Evolutionary conservation across 2,329 filamentous ascomycete genomes (phyloP).

Genomic region (Metarhizium guizhouense): DNA sequence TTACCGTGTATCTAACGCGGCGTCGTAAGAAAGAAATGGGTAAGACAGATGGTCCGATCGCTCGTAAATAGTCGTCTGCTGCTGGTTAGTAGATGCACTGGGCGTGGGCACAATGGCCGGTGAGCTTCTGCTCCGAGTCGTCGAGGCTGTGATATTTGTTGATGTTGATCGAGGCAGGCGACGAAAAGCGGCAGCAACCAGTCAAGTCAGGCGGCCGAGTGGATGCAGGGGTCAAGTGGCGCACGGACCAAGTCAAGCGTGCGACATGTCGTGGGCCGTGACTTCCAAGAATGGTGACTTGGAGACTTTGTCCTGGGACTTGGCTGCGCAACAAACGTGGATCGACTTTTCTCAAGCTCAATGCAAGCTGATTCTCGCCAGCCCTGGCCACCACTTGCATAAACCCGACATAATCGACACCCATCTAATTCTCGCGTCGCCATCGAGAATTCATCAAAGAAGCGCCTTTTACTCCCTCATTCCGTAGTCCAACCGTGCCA

Average conservation of each 20-base stretch:
- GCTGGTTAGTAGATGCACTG: conserved; percentile 21
- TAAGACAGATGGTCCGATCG: neutral
- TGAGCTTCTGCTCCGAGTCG: conserved; percentile 14
- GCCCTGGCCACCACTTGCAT: neutral
- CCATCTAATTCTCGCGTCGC: neutral
- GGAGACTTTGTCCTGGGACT: neutral
- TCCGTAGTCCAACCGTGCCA: neutral
- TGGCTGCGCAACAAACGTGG: neutral
- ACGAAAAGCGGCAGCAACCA: neutral
- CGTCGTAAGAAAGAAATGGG: neutral
- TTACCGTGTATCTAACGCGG: neutral
- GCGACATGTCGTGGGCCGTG: neutral
- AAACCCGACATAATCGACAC: neutral
- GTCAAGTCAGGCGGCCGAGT: neutral
- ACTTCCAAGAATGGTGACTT: neutral
- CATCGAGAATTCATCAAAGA: neutral
- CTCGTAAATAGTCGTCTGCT: conserved; percentile 6
- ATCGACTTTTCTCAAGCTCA: neutral
- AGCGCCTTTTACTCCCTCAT: neutral
- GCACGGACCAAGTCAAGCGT: neutral
- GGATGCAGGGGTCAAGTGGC: conserved; percentile 2
- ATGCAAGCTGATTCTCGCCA: neutral
- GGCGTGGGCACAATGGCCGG: conserved; percentile 21
- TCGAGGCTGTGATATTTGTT: conserved; percentile 17
- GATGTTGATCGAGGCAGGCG: conserved; percentile 16